Percentiles rank a stretch among this genome's conserved stretches.
Evolutionary conservation across 257 asterid species (phyloP).

Genomic region (Linaria vulgaris): DNA sequence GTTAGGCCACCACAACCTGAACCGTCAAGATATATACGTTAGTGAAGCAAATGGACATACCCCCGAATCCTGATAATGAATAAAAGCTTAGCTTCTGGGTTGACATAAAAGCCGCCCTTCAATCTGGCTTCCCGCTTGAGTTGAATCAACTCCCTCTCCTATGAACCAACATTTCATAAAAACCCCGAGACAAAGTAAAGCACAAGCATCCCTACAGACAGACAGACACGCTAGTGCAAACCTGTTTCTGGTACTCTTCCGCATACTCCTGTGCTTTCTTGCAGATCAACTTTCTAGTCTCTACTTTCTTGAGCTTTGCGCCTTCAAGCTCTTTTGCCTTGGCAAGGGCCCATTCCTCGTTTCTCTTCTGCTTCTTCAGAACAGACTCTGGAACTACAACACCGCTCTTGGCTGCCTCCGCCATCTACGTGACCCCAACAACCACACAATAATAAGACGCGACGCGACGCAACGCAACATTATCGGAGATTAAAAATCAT

Average conservation of each 20-base stretch:
- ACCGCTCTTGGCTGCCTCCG: slow-evolving; percentile 32
- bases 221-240: slow-evolving; percentile 1
- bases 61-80: slow-evolving; percentile 74
- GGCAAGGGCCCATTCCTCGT: slow-evolving; percentile 59
- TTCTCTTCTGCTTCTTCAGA: slow-evolving; percentile 73
- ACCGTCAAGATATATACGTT: not conserved
- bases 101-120: slow-evolving; percentile 83
- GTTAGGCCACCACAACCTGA: not conserved
- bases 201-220: not conserved
- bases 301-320: slow-evolving; percentile 49
- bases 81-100: slow-evolving; percentile 63
- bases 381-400: slow-evolving; percentile 55
- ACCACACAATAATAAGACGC: not conserved
- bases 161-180: not conserved
- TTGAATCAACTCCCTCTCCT: slow-evolving; percentile 57
- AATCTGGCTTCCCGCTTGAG: slow-evolving; percentile 80
- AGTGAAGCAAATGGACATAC: slow-evolving; percentile 28
- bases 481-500: not conserved
- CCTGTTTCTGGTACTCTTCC: slow-evolving; percentile 55
- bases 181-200: not conserved
- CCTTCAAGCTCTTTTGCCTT: slow-evolving; percentile 49
- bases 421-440: slow-evolving; percentile 29
- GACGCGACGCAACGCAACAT: too few relatives aligned
- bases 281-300: slow-evolving; percentile 51
- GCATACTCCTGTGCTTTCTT: slow-evolving; percentile 49